Percentiles rank a stretch among this genome's conserved stretches.
These are phyloP conservation scores for Ramaria sp. DNA, from an alignment of 768 basidiomycete genomes.

Conservation along the genomic window DNA sequence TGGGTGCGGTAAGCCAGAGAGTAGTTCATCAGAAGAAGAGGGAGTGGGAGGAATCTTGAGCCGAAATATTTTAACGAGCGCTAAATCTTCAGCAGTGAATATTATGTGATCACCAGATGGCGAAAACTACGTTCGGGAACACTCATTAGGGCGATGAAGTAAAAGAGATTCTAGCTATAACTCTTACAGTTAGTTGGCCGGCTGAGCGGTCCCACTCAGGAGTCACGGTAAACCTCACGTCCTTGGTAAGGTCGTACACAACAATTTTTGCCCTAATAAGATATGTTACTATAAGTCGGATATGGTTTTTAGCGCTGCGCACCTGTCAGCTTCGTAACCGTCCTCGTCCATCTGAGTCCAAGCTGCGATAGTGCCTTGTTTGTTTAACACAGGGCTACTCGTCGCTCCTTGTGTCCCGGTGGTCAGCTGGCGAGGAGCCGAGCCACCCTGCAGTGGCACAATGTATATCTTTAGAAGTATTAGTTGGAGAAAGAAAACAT, in stretches of 20 bases:
- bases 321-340: constrained; percentile 85
- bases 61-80: constrained; percentile 62
- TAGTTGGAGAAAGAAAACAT: neutral
- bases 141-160: neutral
- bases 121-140: constrained; percentile 47
- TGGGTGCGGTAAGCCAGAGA: constrained; percentile 35
- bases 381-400: constrained; percentile 58
- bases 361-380: constrained; percentile 57
- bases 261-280: constrained; percentile 56
- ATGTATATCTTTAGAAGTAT: constrained; percentile 46
- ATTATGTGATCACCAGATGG: constrained; percentile 58
- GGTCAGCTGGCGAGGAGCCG: constrained; percentile 57
- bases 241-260: constrained; percentile 59
- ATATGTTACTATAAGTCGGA: neutral
- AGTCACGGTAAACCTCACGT: constrained; percentile 63
- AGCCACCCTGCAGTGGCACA: constrained; percentile 41
- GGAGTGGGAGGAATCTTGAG: constrained; percentile 42
- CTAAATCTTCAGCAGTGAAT: constrained; percentile 68
- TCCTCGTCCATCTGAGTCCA: constrained; percentile 86
- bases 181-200: constrained; percentile 42
- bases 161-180: neutral
- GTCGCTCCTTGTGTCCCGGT: constrained; percentile 80
- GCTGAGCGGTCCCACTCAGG: constrained; percentile 83
- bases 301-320: constrained; percentile 7
- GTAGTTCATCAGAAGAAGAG: constrained; percentile 42